These are phyloP conservation scores for Pyrenochaeta sp. DNA, from an alignment of 2,329 filamentous ascomycete genomes.

Conservation along the genomic window DNA sequence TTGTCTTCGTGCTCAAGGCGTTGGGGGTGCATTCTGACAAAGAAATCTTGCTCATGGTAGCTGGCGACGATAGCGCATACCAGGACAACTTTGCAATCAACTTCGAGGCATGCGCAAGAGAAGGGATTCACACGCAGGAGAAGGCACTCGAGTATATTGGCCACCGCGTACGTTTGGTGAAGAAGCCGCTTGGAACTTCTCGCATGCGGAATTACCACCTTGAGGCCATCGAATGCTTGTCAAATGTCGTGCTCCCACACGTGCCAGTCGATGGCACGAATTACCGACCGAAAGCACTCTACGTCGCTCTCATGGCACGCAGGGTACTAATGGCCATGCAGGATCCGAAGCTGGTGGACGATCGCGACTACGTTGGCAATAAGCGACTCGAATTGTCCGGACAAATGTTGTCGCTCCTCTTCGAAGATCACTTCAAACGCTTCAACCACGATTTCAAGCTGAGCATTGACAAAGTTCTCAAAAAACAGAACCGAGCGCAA, in stretches of 20 bases:
- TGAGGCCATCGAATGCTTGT: constrained; percentile 90
- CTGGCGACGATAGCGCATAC: constrained; percentile 85
- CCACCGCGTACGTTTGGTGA: constrained; percentile 77
- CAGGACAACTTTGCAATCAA: constrained; percentile 96
- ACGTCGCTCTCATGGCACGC: constrained; percentile 97
- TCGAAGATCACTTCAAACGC: constrained; percentile 97
- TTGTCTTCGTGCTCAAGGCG: constrained; percentile 91
- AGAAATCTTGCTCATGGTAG: constrained; percentile 91
- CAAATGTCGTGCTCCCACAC: constrained; percentile 92
- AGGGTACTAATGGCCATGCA: constrained; percentile 93
- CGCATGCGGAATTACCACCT: constrained; percentile 79
- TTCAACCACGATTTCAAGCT: constrained; percentile 89
- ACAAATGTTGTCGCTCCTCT: constrained; percentile 89
- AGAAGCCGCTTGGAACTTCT: constrained; percentile 65
- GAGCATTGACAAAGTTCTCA: constrained; percentile 93
- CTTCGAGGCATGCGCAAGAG: constrained; percentile 88
- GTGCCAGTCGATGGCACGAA: constrained; percentile 91
- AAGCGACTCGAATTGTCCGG: constrained; percentile 95
- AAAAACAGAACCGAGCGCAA: constrained; percentile 89
- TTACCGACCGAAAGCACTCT: constrained; percentile 96
- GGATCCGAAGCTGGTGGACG: constrained; percentile 88
- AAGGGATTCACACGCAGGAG: constrained; percentile 89
- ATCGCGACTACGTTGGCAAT: constrained; percentile 97
- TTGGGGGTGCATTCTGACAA: constrained; percentile 93
- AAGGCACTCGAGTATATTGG: constrained; percentile 95